These are phyloP conservation scores for Petunia hybrid DNA, from an alignment of 305 asterid genomes.

Conservation along the genomic window DNA sequence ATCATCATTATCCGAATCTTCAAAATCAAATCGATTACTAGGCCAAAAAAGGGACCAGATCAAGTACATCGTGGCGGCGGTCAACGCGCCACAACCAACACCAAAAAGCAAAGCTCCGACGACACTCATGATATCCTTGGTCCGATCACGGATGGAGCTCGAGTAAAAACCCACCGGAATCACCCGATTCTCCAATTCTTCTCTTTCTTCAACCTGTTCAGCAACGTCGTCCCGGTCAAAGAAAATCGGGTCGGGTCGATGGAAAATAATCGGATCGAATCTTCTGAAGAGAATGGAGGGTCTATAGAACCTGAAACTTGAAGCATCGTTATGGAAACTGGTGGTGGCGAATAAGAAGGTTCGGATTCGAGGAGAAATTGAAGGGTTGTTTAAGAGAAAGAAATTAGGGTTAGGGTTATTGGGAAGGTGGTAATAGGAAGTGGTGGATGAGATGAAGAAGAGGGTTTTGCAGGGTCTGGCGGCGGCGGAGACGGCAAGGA, in stretches of 20 bases:
- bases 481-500: conserved; percentile 54
- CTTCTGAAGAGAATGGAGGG: conserved; percentile 14
- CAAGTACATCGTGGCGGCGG: conserved; percentile 62
- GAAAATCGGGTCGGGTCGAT: neutral
- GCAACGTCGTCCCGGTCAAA: neutral
- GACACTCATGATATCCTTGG: conserved; percentile 67
- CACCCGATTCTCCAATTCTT: conserved; percentile 35
- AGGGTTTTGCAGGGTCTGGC: conserved; percentile 81
- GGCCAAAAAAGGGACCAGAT: conserved; percentile 61
- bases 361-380: conserved; percentile 31
- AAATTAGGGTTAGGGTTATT: conserved; percentile 49
- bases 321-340: neutral
- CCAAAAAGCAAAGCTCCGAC: conserved; percentile 71
- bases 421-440: conserved; percentile 44
- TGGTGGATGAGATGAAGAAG: conserved; percentile 61
- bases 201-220: neutral
- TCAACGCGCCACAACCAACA: conserved; percentile 64
- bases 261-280: neutral
- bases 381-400: conserved; percentile 28
- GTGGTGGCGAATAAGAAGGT: conserved; percentile 15
- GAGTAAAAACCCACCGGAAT: conserved; percentile 47
- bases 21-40: conserved; percentile 45
- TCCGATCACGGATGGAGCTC: conserved; percentile 60
- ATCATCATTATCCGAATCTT: conserved; percentile 41
- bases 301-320: neutral